Evolutionary conservation across 495 filamentous ascomycete genomes (phyloP).

Genomic region (Pyrenopolyporus hunteri): DNA sequence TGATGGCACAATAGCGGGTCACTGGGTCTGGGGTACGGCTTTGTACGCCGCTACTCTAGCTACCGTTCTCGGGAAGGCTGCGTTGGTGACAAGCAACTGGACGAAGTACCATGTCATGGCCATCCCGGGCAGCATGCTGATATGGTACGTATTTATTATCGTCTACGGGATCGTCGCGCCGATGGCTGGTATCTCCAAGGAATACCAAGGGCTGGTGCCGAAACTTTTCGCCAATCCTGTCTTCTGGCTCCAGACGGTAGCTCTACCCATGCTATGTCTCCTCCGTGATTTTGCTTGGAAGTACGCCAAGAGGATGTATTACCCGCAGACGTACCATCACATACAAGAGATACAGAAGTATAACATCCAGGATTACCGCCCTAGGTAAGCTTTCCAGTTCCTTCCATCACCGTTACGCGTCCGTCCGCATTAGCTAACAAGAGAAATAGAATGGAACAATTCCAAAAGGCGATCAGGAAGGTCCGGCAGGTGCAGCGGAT

Average conservation of each 20-base stretch:
- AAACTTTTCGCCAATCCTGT: conserved; percentile 78
- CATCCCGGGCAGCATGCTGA: conserved; percentile 88
- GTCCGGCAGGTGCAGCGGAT: conserved; percentile 98
- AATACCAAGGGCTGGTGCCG: conserved; percentile 85
- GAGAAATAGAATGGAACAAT: conserved; percentile 87
- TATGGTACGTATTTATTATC: conserved; percentile 91
- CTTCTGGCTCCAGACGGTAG: conserved; percentile 87
- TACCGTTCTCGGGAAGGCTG: conserved; percentile 94
- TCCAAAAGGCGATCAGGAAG: conserved; percentile 99
- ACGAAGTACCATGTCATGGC: conserved; percentile 97
- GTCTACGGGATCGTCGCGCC: conserved; percentile 92
- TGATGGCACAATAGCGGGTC: conserved; percentile 81
- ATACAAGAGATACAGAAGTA: conserved; percentile 99
- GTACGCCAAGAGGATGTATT: conserved; percentile 94
- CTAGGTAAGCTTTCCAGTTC: conserved; percentile 61
- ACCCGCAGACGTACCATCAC: conserved; percentile 94
- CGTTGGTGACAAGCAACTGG: conserved; percentile 95
- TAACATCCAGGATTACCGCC: conserved; percentile 98
- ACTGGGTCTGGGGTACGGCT: conserved; percentile 96
- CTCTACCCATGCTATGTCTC: conserved; percentile 84
- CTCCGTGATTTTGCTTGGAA: conserved; percentile 84
- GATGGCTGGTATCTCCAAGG: conserved; percentile 77
- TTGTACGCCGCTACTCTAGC: conserved; percentile 89
- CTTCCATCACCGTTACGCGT: neutral
- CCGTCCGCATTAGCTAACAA: conserved; percentile 26